Percentiles rank a stretch among this genome's conserved stretches.
These are phyloP conservation scores for Murraya koenigii DNA, from an alignment of 345 rosid species.

Conservation along the genomic window DNA sequence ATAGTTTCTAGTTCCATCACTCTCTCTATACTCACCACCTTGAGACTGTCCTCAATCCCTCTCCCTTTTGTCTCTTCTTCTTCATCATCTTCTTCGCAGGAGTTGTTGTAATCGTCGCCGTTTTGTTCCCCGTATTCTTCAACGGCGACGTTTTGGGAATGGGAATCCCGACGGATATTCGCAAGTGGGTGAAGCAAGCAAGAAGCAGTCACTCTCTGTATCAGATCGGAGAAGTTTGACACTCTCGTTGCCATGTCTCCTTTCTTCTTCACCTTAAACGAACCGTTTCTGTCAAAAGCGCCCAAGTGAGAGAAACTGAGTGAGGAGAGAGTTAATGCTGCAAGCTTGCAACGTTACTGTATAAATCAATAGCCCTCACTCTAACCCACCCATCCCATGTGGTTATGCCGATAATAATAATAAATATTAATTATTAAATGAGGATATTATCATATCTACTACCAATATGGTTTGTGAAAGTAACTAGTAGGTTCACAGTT, in stretches of 20 bases:
- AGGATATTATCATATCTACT: too few relatives aligned
- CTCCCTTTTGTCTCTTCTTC: slow-evolving; percentile 18
- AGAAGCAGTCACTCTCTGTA: slow-evolving; percentile 83
- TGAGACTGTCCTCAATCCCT: background rate
- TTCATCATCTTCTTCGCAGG: slow-evolving; percentile 28
- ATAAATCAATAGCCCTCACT: background rate
- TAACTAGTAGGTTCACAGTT: background rate
- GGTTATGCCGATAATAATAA: background rate
- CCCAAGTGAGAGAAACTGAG: background rate
- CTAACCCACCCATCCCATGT: background rate
- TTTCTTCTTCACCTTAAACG: slow-evolving; percentile 44
- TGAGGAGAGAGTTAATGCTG: background rate
- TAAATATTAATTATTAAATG: too few relatives aligned
- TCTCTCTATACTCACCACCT: slow-evolving; percentile 29
- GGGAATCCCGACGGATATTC: slow-evolving; percentile 49
- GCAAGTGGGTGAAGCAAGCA: slow-evolving; percentile 88
- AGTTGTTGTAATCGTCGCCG: slow-evolving; percentile 19
- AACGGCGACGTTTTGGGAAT: slow-evolving; percentile 27
- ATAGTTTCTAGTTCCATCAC: slow-evolving; percentile 55
- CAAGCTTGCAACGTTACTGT: background rate
- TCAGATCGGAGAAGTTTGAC: slow-evolving; percentile 77
- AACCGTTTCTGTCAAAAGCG: slow-evolving; percentile 18
- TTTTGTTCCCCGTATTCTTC: slow-evolving; percentile 24
- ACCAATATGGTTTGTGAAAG: background rate
- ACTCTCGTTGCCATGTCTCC: slow-evolving; percentile 66